Conservation (phyloP, 1,284 basidiomycete species). For the Austroboletus niveus region DNA sequence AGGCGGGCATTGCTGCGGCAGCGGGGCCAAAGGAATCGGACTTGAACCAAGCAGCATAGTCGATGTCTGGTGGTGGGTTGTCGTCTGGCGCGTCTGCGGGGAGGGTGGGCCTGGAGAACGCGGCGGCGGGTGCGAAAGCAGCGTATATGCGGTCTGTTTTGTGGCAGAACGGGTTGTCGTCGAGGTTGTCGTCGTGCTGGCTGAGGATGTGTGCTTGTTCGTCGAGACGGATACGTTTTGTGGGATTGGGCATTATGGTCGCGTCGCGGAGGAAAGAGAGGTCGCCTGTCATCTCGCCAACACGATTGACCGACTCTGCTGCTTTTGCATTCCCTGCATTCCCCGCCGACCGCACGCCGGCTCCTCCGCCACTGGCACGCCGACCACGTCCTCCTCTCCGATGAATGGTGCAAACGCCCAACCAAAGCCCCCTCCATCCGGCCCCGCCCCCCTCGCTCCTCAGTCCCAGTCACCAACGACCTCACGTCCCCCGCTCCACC, state of each 20-base stretch:
- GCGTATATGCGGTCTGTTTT: slow-evolving; percentile 14
- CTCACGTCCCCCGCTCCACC: slow-evolving; percentile 32
- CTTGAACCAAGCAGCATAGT: slow-evolving; percentile 60
- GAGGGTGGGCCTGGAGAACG: background rate
- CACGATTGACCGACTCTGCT: slow-evolving; percentile 29
- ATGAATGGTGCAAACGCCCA: slow-evolving; percentile 32
- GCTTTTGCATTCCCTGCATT: slow-evolving; percentile 28
- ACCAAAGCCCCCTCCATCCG: slow-evolving; percentile 46
- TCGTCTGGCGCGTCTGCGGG: background rate
- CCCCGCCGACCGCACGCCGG: slow-evolving; percentile 20
- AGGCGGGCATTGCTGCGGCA: slow-evolving; percentile 9
- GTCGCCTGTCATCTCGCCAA: slow-evolving; percentile 3
- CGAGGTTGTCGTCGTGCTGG: slow-evolving; percentile 44
- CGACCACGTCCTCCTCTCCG: slow-evolving; percentile 6
- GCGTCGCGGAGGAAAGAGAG: background rate
- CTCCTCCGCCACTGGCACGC: slow-evolving; percentile 6
- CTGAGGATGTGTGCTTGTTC: slow-evolving; percentile 52
- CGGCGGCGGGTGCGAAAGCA: slow-evolving; percentile 20
- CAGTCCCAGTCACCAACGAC: slow-evolving; percentile 1
- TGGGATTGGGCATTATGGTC: slow-evolving; percentile 10
- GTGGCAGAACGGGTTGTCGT: slow-evolving; percentile 46
- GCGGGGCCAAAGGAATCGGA: slow-evolving; percentile 41
- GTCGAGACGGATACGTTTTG: slow-evolving; percentile 61
- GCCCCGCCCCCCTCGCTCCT: slow-evolving; percentile 49
- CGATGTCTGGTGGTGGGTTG: slow-evolving; percentile 41